Base-by-base conservation (phyloP, 805 yeast species). In the Priceomyces melissophilus region DNA sequence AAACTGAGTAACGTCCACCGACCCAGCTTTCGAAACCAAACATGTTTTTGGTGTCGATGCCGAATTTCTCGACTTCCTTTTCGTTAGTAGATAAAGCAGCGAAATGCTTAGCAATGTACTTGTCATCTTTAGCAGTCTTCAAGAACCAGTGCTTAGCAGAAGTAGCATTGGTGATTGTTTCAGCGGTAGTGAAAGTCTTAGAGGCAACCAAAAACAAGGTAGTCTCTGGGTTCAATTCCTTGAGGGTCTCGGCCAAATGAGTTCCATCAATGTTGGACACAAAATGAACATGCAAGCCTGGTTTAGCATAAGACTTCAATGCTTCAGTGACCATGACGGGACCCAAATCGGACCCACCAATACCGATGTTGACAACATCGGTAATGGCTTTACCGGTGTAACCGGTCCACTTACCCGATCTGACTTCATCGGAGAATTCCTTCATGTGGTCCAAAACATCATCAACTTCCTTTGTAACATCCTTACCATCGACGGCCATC, bases 251-350 rank as follows among this genome's bases (percentile, higher is more conserved):
- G 48, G 96, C 93, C 64, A 91, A 76, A 71, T 90, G 96, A 43
- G 99, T 93, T 64, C 99, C 99, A 64, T 93, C 99, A 61, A 93
- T 91, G 80, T 93, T 93, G 53, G 98, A 91, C 47, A 93, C 99
- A 68, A 90, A 93, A 72, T 91, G 95, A 38, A 81, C 95, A 49
- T 74, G 68, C 55, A 93, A 74, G 49, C 82, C 77, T 45, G 81
- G 83, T 54, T 85, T 78, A 46, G 84, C 70, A 69, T 91, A 93
- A 53, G 87, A 84, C 76, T 91, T 93, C 63, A 93, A 78, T 32
- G 99, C 97, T 74, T 93, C 98, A 47, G 97, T 88, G 56, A 93
- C 98, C 99, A 93, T 93, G 40, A 93, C 98, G 35, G 99, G 99
- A 57, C 99, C 99, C 57, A 93, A 78, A 69, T 93, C 99, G 23